Percentiles rank a stretch among this genome's conserved stretches.
Evolutionary conservation across 805 yeast genomes (phyloP).

Genomic region (Hanseniaspora lachancei): DNA sequence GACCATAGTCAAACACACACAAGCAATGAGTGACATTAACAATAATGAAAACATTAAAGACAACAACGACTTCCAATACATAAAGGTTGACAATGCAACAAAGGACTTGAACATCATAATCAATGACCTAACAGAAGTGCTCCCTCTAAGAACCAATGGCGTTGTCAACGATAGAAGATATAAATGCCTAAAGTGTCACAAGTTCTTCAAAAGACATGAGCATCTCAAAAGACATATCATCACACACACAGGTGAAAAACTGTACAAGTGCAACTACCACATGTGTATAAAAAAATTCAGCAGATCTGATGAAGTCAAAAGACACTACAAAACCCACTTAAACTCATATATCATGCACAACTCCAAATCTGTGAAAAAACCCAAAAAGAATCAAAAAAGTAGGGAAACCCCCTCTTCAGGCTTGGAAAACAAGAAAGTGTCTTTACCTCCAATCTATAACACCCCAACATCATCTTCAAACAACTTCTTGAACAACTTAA

Average conservation of each 20-base stretch:
- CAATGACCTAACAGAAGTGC: neutral
- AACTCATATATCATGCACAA: constrained; percentile 17
- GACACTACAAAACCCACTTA: constrained; percentile 71
- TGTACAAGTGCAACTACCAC: constrained; percentile 71
- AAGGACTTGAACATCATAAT: neutral
- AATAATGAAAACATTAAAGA: neutral
- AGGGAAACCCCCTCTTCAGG: neutral
- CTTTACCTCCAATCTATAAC: constrained; percentile 2
- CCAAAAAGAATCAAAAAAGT: neutral
- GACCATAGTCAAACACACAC: neutral
- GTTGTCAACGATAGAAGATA: constrained; percentile 27
- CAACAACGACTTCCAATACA: neutral
- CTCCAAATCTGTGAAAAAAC: neutral
- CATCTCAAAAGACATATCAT: constrained; percentile 86
- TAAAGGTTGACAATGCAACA: neutral
- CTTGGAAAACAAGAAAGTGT: neutral
- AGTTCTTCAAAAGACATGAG: constrained; percentile 77
- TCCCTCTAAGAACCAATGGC: neutral
- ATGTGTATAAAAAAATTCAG: constrained; percentile 74
- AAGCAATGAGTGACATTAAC: neutral
- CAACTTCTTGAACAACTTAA: neutral
- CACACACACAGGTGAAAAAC: constrained; percentile 89
- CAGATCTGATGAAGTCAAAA: constrained; percentile 71
- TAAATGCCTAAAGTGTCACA: constrained; percentile 70
- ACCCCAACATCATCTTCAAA: constrained; percentile 3